Conservation (phyloP, 2,329 filamentous ascomycete species). For the Ceratocystis cacaofunesta region DNA sequence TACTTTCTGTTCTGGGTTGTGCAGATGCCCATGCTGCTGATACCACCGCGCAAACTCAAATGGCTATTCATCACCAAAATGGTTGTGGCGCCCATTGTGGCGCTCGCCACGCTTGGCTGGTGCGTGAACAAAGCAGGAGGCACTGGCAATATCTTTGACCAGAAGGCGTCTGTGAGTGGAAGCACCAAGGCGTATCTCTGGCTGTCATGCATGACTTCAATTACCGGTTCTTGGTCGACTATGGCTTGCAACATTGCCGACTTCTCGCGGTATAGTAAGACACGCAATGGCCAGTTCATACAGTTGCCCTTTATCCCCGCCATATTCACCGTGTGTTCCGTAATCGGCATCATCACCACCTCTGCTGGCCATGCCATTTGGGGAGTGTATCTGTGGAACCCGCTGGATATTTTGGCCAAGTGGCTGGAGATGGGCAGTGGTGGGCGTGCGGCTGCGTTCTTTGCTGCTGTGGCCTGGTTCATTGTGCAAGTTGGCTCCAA, state of each 20-base stretch:
- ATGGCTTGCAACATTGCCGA: constrained; percentile 37
- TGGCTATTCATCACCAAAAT: constrained; percentile 30
- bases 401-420: constrained; percentile 31
- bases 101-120: constrained; percentile 28
- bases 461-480: constrained; percentile 21
- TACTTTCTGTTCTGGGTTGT: constrained; percentile 34
- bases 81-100: constrained; percentile 19
- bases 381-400: constrained; percentile 34
- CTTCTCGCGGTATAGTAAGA: constrained; percentile 26
- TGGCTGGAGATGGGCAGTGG: constrained; percentile 24
- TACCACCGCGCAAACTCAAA: constrained; percentile 30
- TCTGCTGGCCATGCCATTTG: constrained; percentile 31
- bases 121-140: constrained; percentile 19
- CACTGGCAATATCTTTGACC: constrained; percentile 18
- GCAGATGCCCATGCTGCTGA: constrained; percentile 31
- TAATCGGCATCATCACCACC: constrained; percentile 35
- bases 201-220: constrained; percentile 31
- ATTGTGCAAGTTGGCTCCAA: constrained; percentile 23
- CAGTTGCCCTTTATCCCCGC: constrained; percentile 34
- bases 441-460: constrained; percentile 23
- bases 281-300: constrained; percentile 31
- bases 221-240: constrained; percentile 35
- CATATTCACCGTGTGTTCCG: constrained; percentile 31
- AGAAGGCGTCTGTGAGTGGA: constrained; percentile 22
- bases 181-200: constrained; percentile 27